A percentile compares a stretch with the other conserved stretches of the same genome.
Conservation (phyloP, 345 rosid species). For the Linum trigynum region DNA sequence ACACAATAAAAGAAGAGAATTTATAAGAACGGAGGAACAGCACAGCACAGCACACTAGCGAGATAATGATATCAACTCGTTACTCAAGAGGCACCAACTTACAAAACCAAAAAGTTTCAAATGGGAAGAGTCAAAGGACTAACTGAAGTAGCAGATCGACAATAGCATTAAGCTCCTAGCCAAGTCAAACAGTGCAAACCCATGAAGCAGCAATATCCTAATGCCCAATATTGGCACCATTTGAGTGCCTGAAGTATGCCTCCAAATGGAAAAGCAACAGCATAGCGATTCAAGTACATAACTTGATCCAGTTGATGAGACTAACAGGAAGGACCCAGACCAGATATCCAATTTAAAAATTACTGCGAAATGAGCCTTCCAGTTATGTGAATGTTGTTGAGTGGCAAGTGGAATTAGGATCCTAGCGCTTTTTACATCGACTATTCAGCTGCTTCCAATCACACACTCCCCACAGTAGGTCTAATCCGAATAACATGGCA, state of each 20-base stretch:
- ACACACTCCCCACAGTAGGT: neutral
- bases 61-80: no score
- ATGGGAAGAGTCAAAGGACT: no score
- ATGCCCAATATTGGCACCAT: no score
- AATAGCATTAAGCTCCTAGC: neutral
- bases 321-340: no score
- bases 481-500: neutral
- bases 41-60: neutral
- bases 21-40: neutral
- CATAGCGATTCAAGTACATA: neutral
- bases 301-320: neutral
- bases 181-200: neutral
- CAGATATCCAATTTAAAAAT: no score
- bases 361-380: neutral
- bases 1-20: neutral
- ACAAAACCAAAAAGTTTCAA: no score
- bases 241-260: no score
- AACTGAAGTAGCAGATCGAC: neutral
- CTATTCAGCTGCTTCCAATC: neutral
- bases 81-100: no score
- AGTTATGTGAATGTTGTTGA: neutral
- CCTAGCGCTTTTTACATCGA: neutral
- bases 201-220: neutral
- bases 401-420: neutral
- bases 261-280: no score